Evolutionary conservation across 306 rosid species (phyloP).

Genomic region (Acacia melanoxylon): DNA sequence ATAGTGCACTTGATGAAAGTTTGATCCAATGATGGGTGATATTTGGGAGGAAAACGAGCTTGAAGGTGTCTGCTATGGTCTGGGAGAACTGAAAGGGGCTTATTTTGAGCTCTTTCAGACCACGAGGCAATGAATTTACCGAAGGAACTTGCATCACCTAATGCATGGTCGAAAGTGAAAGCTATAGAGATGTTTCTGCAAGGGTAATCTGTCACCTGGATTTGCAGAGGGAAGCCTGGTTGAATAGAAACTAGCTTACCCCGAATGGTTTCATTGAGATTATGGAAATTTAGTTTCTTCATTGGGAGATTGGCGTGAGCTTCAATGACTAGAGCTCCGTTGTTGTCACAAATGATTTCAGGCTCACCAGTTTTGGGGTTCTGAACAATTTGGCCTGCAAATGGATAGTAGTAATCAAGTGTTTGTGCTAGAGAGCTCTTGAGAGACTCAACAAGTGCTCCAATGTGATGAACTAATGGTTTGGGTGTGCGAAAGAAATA

Average conservation of each 20-base stretch:
- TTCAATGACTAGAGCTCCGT: slow-evolving; percentile 65
- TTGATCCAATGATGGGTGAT: slow-evolving; percentile 65
- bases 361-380: slow-evolving; percentile 67
- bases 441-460: slow-evolving; percentile 45
- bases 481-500: slow-evolving; percentile 61
- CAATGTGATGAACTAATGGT: neutral
- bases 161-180: slow-evolving; percentile 87
- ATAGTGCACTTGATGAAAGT: slow-evolving; percentile 65
- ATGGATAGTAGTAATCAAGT: slow-evolving; percentile 57
- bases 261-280: slow-evolving; percentile 57
- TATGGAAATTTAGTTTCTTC: slow-evolving; percentile 49
- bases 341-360: slow-evolving; percentile 71
- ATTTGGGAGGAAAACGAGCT: slow-evolving; percentile 66
- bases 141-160: slow-evolving; percentile 81
- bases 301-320: slow-evolving; percentile 53
- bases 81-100: slow-evolving; percentile 54
- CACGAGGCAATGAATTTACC: slow-evolving; percentile 73
- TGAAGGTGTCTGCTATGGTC: slow-evolving; percentile 56
- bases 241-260: slow-evolving; percentile 52
- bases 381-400: slow-evolving; percentile 64
- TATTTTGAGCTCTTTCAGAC: slow-evolving; percentile 61
- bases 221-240: slow-evolving; percentile 57
- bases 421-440: slow-evolving; percentile 56
- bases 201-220: slow-evolving; percentile 65
- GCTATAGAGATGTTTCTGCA: slow-evolving; percentile 77